Percentiles rank a stretch among this genome's conserved stretches.
Evolutionary conservation across 495 filamentous ascomycete species (phyloP).

Genomic region (Glutinoglossum americanum): DNA sequence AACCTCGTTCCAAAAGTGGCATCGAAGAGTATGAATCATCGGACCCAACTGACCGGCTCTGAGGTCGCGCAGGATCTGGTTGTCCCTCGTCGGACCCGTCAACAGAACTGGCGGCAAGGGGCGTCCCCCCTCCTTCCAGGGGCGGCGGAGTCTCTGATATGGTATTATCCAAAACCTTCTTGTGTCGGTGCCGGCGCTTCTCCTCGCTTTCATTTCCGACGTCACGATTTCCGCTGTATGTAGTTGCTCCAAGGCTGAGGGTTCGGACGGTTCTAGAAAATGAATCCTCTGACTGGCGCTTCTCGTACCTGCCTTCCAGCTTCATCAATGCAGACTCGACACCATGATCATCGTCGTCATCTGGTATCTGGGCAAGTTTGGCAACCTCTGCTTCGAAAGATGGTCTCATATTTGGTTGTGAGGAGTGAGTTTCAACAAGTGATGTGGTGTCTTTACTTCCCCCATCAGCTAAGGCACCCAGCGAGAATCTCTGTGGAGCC

Average conservation of each 20-base stretch:
- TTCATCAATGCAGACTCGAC: conserved; percentile 82
- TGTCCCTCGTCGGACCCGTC: not conserved
- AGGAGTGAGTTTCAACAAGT: conserved; percentile 52
- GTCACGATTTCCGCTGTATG: conserved; percentile 12
- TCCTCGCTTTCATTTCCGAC: conserved; percentile 18
- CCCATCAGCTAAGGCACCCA: conserved; percentile 31
- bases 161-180: conserved; percentile 14
- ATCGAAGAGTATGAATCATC: conserved; percentile 59
- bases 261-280: not conserved
- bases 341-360: conserved; percentile 65
- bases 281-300: conserved; percentile 12
- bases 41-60: not conserved
- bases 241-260: conserved; percentile 7
- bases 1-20: conserved; percentile 51
- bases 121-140: not conserved
- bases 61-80: not conserved
- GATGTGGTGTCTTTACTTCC: conserved; percentile 25
- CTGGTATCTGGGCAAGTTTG: conserved; percentile 71
- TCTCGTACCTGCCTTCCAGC: conserved; percentile 71
- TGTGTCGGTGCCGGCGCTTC: conserved; percentile 24
- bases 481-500: conserved; percentile 25
- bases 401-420: conserved; percentile 53
- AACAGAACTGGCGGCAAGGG: not conserved
- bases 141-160: conserved; percentile 9
- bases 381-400: conserved; percentile 84